phyloP scores from a whole-genome alignment of 306 rosid species.

The Prunus salicina region DNA sequence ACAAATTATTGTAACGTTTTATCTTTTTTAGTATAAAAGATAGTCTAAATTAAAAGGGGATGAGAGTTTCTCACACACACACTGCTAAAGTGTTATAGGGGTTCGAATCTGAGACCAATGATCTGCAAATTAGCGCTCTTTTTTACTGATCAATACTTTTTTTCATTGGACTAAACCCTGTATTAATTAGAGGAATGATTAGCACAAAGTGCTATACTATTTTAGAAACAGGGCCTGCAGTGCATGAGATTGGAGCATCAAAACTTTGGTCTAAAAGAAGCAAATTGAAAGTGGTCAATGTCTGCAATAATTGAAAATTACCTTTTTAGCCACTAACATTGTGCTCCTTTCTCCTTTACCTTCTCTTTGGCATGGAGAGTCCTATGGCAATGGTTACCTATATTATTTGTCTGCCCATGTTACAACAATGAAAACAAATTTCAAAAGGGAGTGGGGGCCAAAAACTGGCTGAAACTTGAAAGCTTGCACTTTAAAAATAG shows the following conservation, averaged over 20 bases:
- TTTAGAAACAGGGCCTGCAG: not conserved
- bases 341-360: not conserved
- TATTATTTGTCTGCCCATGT: not conserved
- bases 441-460: not conserved
- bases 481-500: not conserved
- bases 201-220: not conserved
- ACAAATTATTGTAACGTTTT: not conserved
- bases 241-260: not conserved
- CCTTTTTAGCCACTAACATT: not conserved
- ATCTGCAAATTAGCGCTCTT: rapidly evolving
- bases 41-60: too few species aligned
- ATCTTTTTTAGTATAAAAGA: not conserved
- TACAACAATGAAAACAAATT: not conserved
- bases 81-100: too few species aligned
- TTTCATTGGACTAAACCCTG: too few species aligned
- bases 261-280: not conserved
- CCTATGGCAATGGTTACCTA: not conserved
- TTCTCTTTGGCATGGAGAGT: not conserved
- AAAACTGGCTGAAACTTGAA: not conserved
- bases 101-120: rapidly evolving
- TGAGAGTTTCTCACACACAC: too few species aligned
- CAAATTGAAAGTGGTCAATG: slow-evolving; percentile 4
- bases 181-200: not conserved
- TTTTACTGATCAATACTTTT: too few species aligned
- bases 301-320: not conserved